Conservation (phyloP, 1,139 yeast species). For the Sugiyamaella grinbergsii region DNA sequence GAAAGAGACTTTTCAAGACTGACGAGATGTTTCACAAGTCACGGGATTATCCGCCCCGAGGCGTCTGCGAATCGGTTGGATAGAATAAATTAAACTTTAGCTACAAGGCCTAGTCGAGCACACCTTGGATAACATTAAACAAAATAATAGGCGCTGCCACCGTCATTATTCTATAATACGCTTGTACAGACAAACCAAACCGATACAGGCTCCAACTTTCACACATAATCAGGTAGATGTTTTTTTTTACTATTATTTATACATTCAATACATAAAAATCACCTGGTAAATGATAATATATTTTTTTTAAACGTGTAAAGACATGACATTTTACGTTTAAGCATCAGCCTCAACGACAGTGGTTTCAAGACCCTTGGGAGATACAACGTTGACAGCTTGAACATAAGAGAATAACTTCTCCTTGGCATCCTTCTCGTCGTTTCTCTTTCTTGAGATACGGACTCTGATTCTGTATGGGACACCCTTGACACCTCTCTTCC, state of each 20-base stretch:
- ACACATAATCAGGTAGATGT: background rate
- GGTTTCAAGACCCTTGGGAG: slow-evolving; percentile 97
- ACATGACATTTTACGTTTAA: slow-evolving; percentile 12
- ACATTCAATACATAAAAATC: slow-evolving; percentile 19
- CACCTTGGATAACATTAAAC: too few species aligned
- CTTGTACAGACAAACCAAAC: too few species aligned
- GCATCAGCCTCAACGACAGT: slow-evolving; percentile 78
- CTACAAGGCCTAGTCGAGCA: too few species aligned
- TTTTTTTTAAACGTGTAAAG: slow-evolving; percentile 10
- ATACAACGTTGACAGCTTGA: slow-evolving; percentile 93
- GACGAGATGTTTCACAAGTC: too few species aligned
- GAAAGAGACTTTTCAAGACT: too few species aligned
- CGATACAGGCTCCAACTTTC: too few species aligned
- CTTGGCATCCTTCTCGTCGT: slow-evolving; percentile 99
- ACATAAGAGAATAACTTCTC: slow-evolving; percentile 98
- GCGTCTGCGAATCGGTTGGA: too few species aligned
- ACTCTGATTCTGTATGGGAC: slow-evolving; percentile 97
- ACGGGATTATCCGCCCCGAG: too few species aligned
- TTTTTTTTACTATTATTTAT: slow-evolving; percentile 9
- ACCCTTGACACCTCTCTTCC: slow-evolving; percentile 99
- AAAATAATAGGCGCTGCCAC: too few species aligned
- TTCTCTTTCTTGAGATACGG: slow-evolving; percentile 99
- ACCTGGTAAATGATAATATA: slow-evolving; percentile 13
- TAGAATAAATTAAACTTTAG: too few species aligned
- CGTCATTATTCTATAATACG: too few species aligned